These are phyloP conservation scores for Exophiala bonariae DNA, from an alignment of 2,329 filamentous ascomycete species.

Conservation along the genomic window DNA sequence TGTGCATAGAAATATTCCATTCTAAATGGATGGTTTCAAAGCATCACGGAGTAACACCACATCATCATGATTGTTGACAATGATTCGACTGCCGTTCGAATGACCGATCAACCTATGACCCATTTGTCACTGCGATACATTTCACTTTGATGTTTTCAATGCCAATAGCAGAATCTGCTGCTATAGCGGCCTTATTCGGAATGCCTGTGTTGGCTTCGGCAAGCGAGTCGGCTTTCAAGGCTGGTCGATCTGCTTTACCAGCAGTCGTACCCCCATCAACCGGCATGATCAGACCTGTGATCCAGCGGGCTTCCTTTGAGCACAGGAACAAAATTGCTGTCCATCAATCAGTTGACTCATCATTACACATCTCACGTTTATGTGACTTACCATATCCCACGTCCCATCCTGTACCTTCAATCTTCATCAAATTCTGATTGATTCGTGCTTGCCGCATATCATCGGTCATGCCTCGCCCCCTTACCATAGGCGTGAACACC, in stretches of 20 bases:
- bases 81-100: no score
- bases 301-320: constrained; percentile 16
- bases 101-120: no score
- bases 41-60: no score
- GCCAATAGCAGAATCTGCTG: no score
- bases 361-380: no score
- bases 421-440: constrained; percentile 31
- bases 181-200: constrained; percentile 8
- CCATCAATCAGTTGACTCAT: background rate
- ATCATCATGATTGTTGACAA: no score
- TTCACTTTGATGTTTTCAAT: no score
- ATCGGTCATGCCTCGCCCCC: constrained; percentile 30
- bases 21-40: no score
- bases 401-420: constrained; percentile 14
- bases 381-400: constrained; percentile 3
- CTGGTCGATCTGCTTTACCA: constrained; percentile 8
- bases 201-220: constrained; percentile 16
- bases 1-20: no score
- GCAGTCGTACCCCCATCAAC: constrained; percentile 18
- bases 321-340: constrained; percentile 15
- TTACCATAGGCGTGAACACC: constrained; percentile 29
- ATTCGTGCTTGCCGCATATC: constrained; percentile 29
- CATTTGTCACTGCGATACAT: no score
- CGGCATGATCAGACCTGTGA: constrained; percentile 16
- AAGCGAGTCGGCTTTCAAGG: constrained; percentile 10